Percentiles rank a stretch among this genome's conserved stretches.
These are phyloP conservation scores for Babesia caballi DNA, from an alignment of 169 alveolate genomes.

Conservation along the genomic window DNA sequence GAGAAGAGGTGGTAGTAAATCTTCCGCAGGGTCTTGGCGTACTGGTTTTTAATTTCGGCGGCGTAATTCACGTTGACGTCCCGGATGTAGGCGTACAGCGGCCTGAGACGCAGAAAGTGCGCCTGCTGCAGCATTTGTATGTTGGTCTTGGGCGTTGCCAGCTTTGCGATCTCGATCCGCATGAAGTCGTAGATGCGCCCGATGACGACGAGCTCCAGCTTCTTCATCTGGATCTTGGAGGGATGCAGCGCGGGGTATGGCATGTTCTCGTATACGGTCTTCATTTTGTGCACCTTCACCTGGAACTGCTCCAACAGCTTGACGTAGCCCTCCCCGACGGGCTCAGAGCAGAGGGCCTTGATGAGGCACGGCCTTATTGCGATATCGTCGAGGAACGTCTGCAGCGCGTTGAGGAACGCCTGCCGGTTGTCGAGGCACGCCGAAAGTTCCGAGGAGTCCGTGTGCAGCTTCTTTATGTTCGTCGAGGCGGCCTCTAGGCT, in stretches of 20 bases:
- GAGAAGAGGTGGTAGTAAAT: slow-evolving; percentile 50
- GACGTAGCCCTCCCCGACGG: slow-evolving; percentile 57
- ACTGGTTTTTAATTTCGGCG: slow-evolving; percentile 20
- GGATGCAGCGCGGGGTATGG: slow-evolving; percentile 69
- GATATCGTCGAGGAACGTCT: slow-evolving; percentile 63
- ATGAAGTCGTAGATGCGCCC: slow-evolving; percentile 61
- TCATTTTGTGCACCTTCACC: slow-evolving; percentile 62
- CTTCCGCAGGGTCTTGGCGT: slow-evolving; percentile 40
- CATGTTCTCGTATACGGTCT: slow-evolving; percentile 53
- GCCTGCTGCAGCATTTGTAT: slow-evolving; percentile 52
- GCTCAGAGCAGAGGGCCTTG: slow-evolving; percentile 58
- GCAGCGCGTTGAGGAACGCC: slow-evolving; percentile 56
- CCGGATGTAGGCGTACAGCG: slow-evolving; percentile 31
- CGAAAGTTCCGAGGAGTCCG: slow-evolving; percentile 61
- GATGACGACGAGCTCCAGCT: slow-evolving; percentile 51
- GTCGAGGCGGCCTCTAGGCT: slow-evolving; percentile 60
- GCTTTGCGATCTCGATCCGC: slow-evolving; percentile 48
- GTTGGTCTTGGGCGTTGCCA: slow-evolving; percentile 54
- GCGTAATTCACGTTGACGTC: slow-evolving; percentile 10
- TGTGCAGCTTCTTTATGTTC: slow-evolving; percentile 62
- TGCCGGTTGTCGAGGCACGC: slow-evolving; percentile 63
- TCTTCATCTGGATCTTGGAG: slow-evolving; percentile 59
- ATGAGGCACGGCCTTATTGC: slow-evolving; percentile 67
- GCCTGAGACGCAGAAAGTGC: slow-evolving; percentile 20
- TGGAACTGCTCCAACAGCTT: slow-evolving; percentile 37